These are phyloP conservation scores for Croton setiger DNA, from an alignment of 441 rosid species.

Conservation along the genomic window DNA sequence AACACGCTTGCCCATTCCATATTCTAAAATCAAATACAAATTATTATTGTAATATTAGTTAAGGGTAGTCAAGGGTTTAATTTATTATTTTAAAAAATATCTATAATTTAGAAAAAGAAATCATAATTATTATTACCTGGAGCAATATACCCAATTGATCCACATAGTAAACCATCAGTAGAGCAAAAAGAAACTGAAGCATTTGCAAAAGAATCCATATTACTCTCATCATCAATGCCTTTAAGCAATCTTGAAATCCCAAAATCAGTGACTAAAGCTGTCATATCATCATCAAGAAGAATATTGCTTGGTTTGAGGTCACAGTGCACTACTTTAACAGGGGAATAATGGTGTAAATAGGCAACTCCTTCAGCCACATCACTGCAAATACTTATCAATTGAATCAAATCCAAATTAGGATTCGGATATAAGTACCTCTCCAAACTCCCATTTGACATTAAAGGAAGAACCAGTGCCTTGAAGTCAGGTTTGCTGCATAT, in stretches of 20 bases:
- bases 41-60: too few species aligned
- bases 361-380: slow-evolving; percentile 87
- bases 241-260: slow-evolving; percentile 70
- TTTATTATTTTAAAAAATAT: not conserved
- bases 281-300: slow-evolving; percentile 82
- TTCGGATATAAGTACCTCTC: slow-evolving; percentile 52
- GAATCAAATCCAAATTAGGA: slow-evolving; percentile 51
- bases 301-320: slow-evolving; percentile 91
- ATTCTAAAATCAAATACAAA: slow-evolving; percentile 36
- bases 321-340: slow-evolving; percentile 81
- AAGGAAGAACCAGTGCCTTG: slow-evolving; percentile 34
- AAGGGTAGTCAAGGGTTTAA: not conserved
- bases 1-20: slow-evolving; percentile 74
- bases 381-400: slow-evolving; percentile 59
- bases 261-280: slow-evolving; percentile 82
- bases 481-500: slow-evolving; percentile 34
- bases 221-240: slow-evolving; percentile 33
- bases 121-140: slow-evolving; percentile 46
- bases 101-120: not conserved
- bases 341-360: slow-evolving; percentile 76
- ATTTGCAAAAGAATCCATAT: slow-evolving; percentile 6
- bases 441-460: slow-evolving; percentile 36
- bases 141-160: slow-evolving; percentile 86
- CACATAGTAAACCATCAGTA: slow-evolving; percentile 64
- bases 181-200: slow-evolving; percentile 61